Evolutionary conservation across 2,329 filamentous ascomycete genomes (phyloP).

Genomic region (Beauveria pseudobassiana): DNA sequence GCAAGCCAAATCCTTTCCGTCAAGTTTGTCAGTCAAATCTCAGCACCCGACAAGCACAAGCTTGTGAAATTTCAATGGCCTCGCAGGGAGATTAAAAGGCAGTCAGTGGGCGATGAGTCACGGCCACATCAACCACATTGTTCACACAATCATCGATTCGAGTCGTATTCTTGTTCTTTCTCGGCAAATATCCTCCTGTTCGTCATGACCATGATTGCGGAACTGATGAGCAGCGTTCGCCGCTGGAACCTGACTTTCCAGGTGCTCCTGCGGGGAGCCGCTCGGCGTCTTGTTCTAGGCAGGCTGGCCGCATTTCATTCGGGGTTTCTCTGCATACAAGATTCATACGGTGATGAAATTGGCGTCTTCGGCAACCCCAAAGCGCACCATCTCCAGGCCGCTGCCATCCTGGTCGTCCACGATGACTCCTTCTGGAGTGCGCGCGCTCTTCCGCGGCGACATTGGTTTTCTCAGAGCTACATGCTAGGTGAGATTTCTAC

Average conservation of each 20-base stretch:
- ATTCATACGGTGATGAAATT: neutral
- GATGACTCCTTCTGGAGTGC: constrained; percentile 64
- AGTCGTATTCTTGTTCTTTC: neutral
- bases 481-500: constrained; percentile 67
- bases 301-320: neutral
- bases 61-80: neutral
- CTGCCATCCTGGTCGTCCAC: constrained; percentile 42
- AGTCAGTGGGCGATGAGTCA: neutral
- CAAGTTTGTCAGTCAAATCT: neutral
- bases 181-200: neutral
- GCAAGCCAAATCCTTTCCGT: neutral
- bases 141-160: neutral
- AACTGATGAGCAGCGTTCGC: neutral
- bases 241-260: neutral
- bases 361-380: constrained; percentile 1
- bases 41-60: neutral
- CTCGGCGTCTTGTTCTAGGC: neutral
- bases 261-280: neutral
- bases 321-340: neutral
- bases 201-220: neutral
- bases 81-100: neutral
- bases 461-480: constrained; percentile 67
- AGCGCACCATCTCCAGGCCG: neutral
- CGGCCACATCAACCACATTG: neutral
- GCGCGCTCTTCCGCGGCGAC: constrained; percentile 60